phyloP scores from a whole-genome alignment of 805 yeast genomes.

The Sugiyamaella lignohabitans region DNA sequence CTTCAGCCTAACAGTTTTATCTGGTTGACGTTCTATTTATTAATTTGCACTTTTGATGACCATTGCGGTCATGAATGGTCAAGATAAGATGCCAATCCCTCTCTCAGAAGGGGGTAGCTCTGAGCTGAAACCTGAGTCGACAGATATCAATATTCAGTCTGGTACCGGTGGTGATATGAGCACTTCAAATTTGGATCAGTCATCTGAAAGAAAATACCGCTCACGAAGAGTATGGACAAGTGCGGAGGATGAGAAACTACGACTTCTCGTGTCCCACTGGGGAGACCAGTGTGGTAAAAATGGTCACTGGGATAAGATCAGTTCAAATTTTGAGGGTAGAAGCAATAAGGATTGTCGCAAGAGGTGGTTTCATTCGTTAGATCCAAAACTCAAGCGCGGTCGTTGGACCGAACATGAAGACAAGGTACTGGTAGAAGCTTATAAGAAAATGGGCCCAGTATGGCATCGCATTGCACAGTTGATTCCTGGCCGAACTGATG shows the following conservation, averaged over 20 bases:
- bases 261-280: slow-evolving; percentile 34
- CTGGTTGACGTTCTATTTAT: too few species aligned
- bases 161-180: too few species aligned
- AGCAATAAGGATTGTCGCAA: slow-evolving; percentile 79
- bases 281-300: slow-evolving; percentile 43
- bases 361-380: slow-evolving; percentile 80
- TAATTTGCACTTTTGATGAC: too few species aligned
- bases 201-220: too few species aligned
- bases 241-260: slow-evolving; percentile 60
- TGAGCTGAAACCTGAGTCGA: too few species aligned
- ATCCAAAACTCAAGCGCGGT: slow-evolving; percentile 76
- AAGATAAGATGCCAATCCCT: too few species aligned
- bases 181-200: too few species aligned
- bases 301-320: slow-evolving; percentile 37
- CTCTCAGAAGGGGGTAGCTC: too few species aligned
- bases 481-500: slow-evolving; percentile 83
- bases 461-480: slow-evolving; percentile 80
- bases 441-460: slow-evolving; percentile 61
- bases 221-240: slow-evolving; percentile 52
- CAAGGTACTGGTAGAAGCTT: slow-evolving; percentile 54
- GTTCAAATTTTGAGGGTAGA: slow-evolving; percentile 36
- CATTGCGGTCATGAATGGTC: too few species aligned
- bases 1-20: too few species aligned
- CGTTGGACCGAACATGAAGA: slow-evolving; percentile 85
- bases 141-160: too few species aligned